These are phyloP conservation scores for Lumnitzera racemosa DNA, from an alignment of 345 rosid species.

Conservation along the genomic window DNA sequence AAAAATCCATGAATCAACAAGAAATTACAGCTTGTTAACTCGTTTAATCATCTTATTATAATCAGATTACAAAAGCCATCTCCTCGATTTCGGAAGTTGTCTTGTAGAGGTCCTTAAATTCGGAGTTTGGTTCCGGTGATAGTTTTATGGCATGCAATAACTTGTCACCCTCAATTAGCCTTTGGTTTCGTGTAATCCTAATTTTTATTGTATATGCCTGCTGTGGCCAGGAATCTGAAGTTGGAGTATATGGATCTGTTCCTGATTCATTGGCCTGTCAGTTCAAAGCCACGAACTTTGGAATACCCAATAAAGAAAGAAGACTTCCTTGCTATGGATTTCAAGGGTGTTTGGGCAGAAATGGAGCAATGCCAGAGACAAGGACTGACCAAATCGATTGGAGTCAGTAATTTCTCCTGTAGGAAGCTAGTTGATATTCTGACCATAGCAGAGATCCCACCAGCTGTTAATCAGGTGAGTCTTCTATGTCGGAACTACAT, in stretches of 20 bases:
- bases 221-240: constrained; percentile 45
- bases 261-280: constrained; percentile 83
- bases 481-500: not conserved
- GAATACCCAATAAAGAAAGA: constrained; percentile 65
- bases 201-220: too few relatives aligned
- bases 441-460: constrained; percentile 57
- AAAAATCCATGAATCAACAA: not conserved
- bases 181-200: too few relatives aligned
- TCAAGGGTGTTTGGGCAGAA: constrained; percentile 54
- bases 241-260: constrained; percentile 68
- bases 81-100: too few relatives aligned
- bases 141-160: too few relatives aligned
- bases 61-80: too few relatives aligned
- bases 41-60: too few relatives aligned
- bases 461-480: constrained; percentile 69
- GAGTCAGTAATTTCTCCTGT: constrained; percentile 78
- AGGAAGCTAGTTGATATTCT: constrained; percentile 59
- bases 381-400: constrained; percentile 64
- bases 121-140: too few relatives aligned
- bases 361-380: constrained; percentile 69
- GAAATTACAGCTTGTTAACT: too few relatives aligned
- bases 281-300: constrained; percentile 47
- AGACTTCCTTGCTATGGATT: constrained; percentile 58
- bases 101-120: too few relatives aligned
- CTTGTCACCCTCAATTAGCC: too few relatives aligned